Conservation (phyloP, 2,329 filamentous ascomycete species). For the Neobulgaria alba region DNA sequence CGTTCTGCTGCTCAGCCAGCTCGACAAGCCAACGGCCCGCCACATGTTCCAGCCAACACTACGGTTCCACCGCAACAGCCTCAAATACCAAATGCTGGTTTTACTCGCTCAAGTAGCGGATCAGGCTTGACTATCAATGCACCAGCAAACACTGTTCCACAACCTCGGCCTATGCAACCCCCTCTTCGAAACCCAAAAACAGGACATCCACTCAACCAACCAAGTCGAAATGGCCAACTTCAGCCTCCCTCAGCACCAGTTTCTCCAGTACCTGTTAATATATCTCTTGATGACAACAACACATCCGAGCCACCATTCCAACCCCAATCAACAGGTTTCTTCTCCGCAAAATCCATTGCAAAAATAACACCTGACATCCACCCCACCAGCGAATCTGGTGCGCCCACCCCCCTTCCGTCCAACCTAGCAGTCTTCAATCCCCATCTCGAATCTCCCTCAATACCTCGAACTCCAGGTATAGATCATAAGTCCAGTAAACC, state of each 20-base stretch:
- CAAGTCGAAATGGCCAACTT: constrained; percentile 21
- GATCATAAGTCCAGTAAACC: constrained; percentile 72
- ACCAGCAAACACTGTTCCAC: constrained; percentile 10
- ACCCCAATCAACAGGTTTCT: constrained; percentile 45
- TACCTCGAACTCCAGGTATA: constrained; percentile 80
- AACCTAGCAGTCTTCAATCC: constrained; percentile 58
- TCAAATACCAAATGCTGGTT: constrained; percentile 26
- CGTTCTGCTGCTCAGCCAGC: constrained; percentile 21
- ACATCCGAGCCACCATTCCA: constrained; percentile 14
- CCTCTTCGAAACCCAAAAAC: constrained; percentile 9
- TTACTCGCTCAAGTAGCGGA: constrained; percentile 21
- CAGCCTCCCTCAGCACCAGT: constrained; percentile 18
- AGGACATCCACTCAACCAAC: constrained; percentile 26
- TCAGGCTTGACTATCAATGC: constrained; percentile 7
- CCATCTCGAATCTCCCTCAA: constrained; percentile 70
- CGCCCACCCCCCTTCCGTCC: constrained; percentile 35
- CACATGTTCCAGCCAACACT: constrained; percentile 3
- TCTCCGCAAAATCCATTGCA: constrained; percentile 56
- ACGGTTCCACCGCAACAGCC: constrained; percentile 17
- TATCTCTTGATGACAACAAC: constrained; percentile 6
- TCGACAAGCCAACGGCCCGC: constrained; percentile 16
- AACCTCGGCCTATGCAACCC: constrained; percentile 9
- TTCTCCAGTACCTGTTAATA: constrained; percentile 17
- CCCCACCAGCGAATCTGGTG: constrained; percentile 2
- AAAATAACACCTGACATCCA: constrained; percentile 41